These are phyloP conservation scores for Trifolium dubium DNA, from an alignment of 306 rosid genomes.

Conservation along the genomic window DNA sequence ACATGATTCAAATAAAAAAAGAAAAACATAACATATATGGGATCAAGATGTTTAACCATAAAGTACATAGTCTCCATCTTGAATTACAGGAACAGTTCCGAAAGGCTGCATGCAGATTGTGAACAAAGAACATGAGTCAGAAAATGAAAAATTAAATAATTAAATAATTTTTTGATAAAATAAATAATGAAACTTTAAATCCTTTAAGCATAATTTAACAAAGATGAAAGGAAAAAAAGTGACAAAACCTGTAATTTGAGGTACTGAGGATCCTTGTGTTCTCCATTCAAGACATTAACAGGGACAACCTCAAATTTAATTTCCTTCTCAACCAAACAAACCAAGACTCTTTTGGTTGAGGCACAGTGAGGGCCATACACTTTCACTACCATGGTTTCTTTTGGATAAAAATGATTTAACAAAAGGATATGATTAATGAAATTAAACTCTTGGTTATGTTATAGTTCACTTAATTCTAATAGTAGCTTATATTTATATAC, in stretches of 20 bases:
- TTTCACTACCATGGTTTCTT: slow-evolving; percentile 55
- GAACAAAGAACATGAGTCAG: slow-evolving; percentile 18
- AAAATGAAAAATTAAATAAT: slow-evolving; percentile 1
- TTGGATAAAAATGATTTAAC: not conserved
- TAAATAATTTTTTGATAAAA: not conserved
- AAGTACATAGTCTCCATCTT: slow-evolving; percentile 57
- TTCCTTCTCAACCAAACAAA: slow-evolving; percentile 50
- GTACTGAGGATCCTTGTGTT: slow-evolving; percentile 48
- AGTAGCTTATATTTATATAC: too few species aligned
- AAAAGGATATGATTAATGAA: not conserved
- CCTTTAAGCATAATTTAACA: not conserved
- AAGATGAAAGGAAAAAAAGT: not conserved
- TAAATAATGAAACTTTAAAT: not conserved
- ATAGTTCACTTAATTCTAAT: not conserved
- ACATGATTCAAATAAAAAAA: not conserved
- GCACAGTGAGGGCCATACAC: slow-evolving; percentile 52
- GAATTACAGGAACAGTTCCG: slow-evolving; percentile 53
- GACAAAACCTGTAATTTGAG: slow-evolving; percentile 53
- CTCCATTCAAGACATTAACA: slow-evolving; percentile 37
- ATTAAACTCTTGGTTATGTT: not conserved
- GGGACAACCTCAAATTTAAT: slow-evolving; percentile 54
- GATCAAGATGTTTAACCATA: slow-evolving; percentile 31
- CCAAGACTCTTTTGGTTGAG: slow-evolving; percentile 46
- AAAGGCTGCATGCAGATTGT: slow-evolving; percentile 45
- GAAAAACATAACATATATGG: not conserved